A percentile compares a stretch with the other conserved stretches of the same genome.
Evolutionary conservation across 768 basidiomycete species (phyloP).

Genomic region (Mycena indigotica): DNA sequence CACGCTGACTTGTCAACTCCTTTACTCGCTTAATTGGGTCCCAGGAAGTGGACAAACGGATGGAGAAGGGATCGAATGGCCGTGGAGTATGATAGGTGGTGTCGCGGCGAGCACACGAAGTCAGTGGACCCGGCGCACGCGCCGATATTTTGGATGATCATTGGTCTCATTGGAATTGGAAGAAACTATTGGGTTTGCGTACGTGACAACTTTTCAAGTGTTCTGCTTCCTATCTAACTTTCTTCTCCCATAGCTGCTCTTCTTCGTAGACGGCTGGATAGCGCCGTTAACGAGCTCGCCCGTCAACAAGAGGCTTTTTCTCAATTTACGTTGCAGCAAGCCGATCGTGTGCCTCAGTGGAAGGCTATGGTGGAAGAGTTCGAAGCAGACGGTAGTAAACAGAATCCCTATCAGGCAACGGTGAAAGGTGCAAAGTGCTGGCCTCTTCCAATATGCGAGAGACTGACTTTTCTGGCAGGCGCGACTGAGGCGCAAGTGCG

Average conservation of each 20-base stretch:
- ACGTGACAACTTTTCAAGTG: slow-evolving; percentile 4
- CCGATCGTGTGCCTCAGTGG: not conserved
- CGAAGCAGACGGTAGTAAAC: not conserved
- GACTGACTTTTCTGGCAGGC: slow-evolving; percentile 13
- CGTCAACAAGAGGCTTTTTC: not conserved
- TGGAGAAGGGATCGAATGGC: too few relatives aligned
- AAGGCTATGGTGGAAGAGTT: slow-evolving; percentile 3
- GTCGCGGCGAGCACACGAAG: too few relatives aligned
- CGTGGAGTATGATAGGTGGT: too few relatives aligned
- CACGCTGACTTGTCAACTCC: too few relatives aligned
- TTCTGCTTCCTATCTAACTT: slow-evolving; percentile 2
- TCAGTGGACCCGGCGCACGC: slow-evolving; percentile 34
- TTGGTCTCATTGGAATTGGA: slow-evolving; percentile 33
- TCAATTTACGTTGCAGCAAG: slow-evolving; percentile 2
- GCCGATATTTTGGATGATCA: slow-evolving; percentile 38
- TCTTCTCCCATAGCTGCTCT: slow-evolving; percentile 3
- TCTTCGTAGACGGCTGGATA: slow-evolving; percentile 17
- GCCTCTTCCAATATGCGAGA: slow-evolving; percentile 1
- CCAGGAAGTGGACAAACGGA: too few relatives aligned
- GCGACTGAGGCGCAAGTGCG: slow-evolving; percentile 12
- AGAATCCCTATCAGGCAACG: slow-evolving; percentile 16
- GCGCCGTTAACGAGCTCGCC: not conserved
- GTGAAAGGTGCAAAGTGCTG: not conserved
- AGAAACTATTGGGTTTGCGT: slow-evolving; percentile 26
- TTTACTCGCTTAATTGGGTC: too few relatives aligned